Conservation (phyloP, 345 rosid genomes). For the Capsella bursapastoris region DNA sequence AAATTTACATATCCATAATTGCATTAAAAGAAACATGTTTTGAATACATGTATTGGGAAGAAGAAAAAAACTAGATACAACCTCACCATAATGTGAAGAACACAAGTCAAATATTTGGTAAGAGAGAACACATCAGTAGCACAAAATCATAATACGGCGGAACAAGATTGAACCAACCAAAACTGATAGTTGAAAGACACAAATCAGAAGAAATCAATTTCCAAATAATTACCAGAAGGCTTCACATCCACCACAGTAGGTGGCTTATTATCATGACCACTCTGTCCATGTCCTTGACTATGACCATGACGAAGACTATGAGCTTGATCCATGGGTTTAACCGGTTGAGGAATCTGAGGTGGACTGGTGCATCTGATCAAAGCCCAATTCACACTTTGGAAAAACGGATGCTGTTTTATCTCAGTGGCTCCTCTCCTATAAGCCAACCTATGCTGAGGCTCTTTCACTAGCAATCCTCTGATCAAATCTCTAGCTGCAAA, state of each 20-base stretch:
- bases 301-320: constrained; percentile 28
- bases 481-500: constrained; percentile 79
- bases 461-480: constrained; percentile 77
- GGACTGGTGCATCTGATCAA: constrained; percentile 80
- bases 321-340: constrained; percentile 34
- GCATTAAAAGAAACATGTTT: background rate
- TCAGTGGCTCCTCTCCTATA: constrained; percentile 84
- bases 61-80: constrained; percentile 16
- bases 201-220: constrained; percentile 76
- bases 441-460: constrained; percentile 78
- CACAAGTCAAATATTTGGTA: constrained; percentile 26
- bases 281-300: constrained; percentile 9
- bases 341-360: constrained; percentile 66
- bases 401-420: constrained; percentile 84
- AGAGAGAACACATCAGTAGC: constrained; percentile 10
- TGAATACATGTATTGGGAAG: background rate
- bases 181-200: background rate
- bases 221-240: constrained; percentile 69
- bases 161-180: constrained; percentile 6
- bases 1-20: constrained; percentile 3
- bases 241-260: constrained; percentile 52
- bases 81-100: constrained; percentile 13
- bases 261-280: constrained; percentile 35
- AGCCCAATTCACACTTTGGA: constrained; percentile 84
- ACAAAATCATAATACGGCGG: background rate